Conservation (phyloP, 2,329 filamentous ascomycete species). For the Colletotrichum falcatum region DNA sequence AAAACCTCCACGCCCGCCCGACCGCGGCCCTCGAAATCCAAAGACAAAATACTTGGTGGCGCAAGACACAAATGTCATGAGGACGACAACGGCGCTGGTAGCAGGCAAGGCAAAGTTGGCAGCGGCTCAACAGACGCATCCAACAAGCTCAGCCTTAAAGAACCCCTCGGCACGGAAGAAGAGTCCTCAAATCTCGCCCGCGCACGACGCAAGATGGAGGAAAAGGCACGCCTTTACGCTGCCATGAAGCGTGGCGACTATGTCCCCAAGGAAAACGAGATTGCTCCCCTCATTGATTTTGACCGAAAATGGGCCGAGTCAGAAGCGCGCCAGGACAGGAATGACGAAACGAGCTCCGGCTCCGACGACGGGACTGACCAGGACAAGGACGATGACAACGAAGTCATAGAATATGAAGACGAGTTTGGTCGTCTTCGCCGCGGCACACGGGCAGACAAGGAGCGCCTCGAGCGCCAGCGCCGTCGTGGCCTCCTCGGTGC, state of each 20-base stretch:
- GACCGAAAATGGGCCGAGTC: slow-evolving; percentile 93
- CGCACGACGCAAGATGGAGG: slow-evolving; percentile 85
- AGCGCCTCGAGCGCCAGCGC: slow-evolving; percentile 69
- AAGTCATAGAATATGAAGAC: slow-evolving; percentile 88
- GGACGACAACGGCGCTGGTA: slow-evolving; percentile 62
- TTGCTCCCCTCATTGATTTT: slow-evolving; percentile 86
- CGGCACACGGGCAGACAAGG: slow-evolving; percentile 77
- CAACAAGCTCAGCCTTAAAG: slow-evolving; percentile 64
- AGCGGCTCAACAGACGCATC: slow-evolving; percentile 50
- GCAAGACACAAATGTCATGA: slow-evolving; percentile 54
- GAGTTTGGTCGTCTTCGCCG: slow-evolving; percentile 88
- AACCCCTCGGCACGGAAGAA: slow-evolving; percentile 67
- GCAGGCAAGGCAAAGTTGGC: slow-evolving; percentile 66
- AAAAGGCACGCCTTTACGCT: slow-evolving; percentile 89
- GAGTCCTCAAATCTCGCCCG: slow-evolving; percentile 77
- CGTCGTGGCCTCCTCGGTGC: slow-evolving; percentile 64
- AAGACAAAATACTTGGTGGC: slow-evolving; percentile 76
- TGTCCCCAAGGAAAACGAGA: slow-evolving; percentile 72
- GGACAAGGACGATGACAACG: slow-evolving; percentile 58
- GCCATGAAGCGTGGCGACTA: slow-evolving; percentile 93
- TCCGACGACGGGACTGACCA: slow-evolving; percentile 52
- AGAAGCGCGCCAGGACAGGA: slow-evolving; percentile 56
- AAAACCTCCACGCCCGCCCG: slow-evolving; percentile 59
- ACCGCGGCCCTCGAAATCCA: slow-evolving; percentile 65
- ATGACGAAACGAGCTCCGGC: slow-evolving; percentile 63